Base-by-base conservation (phyloP, 352 stramenopile genomes). In the Phytophthora fragariaefolia region DNA sequence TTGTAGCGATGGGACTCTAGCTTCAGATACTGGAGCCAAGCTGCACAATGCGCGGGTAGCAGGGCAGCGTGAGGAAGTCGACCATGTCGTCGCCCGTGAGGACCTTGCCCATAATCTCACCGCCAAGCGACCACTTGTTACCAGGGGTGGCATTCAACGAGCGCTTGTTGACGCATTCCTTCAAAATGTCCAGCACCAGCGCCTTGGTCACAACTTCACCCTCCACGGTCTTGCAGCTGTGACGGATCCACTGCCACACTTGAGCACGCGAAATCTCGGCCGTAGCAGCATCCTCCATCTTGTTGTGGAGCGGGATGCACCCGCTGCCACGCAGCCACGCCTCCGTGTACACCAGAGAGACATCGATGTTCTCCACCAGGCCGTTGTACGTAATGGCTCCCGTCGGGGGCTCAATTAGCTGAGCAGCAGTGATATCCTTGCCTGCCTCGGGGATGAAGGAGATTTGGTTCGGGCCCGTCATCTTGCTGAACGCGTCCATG, bases 251-350 rank as follows among this genome's bases (percentile, higher is more conserved):
- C 75, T 98, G 91, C 95, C 93, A 98, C 66, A 98, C 95, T 66
- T 98, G 95, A 15, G 90, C 92, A 51, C 95, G 87, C 54, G 89
- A 97, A 58, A 98, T 98, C 74, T 98, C 95, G 26, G 95, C 95
- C 46, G 95, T 98, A 23, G 95, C 95, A 15, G 95, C 95, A 75
- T 98, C 95, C 76, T 98, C 95, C 95, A 98, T 98, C 67, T 97
- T 95, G 79, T 98, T 95, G 76, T 98, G 86, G 23, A 98, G 74
- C 55, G 95, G 93, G 69, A 98, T 98, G 76, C 93, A 98, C 24
- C 95, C 95, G 51, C 92, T 89, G 54, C 95, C 95, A 30, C 95
- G 83, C 55, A 98, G 82, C 95, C 95, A 98, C 36, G 95, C 95
- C 71, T 98, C 95, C 34, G 91, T 97, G 75, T 98, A 98, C 18